These are phyloP conservation scores for Celoporthe dispersa DNA, from an alignment of 2,329 filamentous ascomycete genomes.

Conservation along the genomic window DNA sequence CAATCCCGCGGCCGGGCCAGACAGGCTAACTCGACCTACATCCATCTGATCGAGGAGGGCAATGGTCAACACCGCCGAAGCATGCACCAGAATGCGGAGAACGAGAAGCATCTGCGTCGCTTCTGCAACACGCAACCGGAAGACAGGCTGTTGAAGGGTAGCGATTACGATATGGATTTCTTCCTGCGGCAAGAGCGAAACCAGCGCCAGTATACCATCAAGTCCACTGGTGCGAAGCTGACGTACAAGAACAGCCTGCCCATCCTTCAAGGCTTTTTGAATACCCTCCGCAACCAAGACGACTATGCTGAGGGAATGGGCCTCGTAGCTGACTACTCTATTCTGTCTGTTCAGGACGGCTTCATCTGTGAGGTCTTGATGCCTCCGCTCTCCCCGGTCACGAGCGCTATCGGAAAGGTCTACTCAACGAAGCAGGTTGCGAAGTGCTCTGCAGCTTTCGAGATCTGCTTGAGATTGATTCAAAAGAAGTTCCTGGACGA, in stretches of 20 bases:
- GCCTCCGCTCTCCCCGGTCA: constrained; percentile 74
- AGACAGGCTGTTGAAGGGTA: constrained; percentile 70
- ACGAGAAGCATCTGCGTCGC: constrained; percentile 67
- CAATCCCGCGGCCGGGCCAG: constrained; percentile 90
- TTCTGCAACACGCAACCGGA: constrained; percentile 79
- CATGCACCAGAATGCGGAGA: constrained; percentile 63
- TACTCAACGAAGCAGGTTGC: constrained; percentile 75
- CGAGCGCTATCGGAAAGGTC: constrained; percentile 64
- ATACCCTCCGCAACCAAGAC: constrained; percentile 61
- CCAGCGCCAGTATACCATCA: constrained; percentile 62
- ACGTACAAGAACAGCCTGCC: constrained; percentile 76
- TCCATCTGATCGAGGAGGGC: constrained; percentile 78
- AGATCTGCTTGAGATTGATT: constrained; percentile 74
- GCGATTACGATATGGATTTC: constrained; percentile 60
- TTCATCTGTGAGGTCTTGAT: constrained; percentile 81
- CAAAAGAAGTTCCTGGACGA: constrained; percentile 71
- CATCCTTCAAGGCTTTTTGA: constrained; percentile 74
- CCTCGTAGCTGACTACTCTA: constrained; percentile 61
- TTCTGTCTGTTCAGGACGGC: constrained; percentile 58
- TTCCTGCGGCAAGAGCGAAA: constrained; percentile 55
- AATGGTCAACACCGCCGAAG: constrained; percentile 65
- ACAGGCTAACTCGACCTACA: constrained; percentile 75
- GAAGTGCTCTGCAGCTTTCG: constrained; percentile 87
- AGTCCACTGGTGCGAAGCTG: constrained; percentile 73
- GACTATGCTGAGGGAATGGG: constrained; percentile 35